Percentiles rank a stretch among this genome's conserved stretches.
phyloP scores from a whole-genome alignment of 768 basidiomycete species.

The Pleurotus salmoneostramineus region DNA sequence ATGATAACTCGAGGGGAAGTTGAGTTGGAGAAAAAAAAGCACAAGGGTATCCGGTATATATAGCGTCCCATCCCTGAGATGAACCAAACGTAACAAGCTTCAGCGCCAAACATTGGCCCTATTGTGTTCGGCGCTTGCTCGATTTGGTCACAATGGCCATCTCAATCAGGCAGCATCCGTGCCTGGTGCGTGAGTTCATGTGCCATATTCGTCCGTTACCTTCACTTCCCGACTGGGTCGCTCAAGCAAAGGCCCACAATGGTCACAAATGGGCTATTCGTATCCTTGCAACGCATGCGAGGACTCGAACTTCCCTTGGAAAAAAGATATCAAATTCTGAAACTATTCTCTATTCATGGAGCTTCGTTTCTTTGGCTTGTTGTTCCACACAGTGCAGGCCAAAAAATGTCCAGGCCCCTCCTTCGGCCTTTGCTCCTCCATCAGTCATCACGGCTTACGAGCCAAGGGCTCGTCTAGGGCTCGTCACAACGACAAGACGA shows the following conservation, averaged over 20 bases:
- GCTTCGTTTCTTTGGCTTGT: neutral
- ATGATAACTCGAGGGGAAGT: neutral
- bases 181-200: neutral
- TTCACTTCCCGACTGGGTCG: neutral
- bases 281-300: neutral
- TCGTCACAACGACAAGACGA: no score
- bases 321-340: neutral
- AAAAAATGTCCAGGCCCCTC: neutral
- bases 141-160: conserved; percentile 1
- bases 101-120: neutral
- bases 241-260: neutral
- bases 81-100: neutral
- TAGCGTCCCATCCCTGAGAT: neutral
- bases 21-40: conserved; percentile 3
- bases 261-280: neutral
- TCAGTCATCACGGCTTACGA: no score
- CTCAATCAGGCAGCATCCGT: neutral
- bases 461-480: no score
- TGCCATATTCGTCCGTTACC: neutral
- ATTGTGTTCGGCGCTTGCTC: conserved; percentile 3
- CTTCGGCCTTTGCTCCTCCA: no score
- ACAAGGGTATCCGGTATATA: conserved; percentile 4
- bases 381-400: neutral
- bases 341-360: neutral
- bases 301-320: neutral